These are phyloP conservation scores for Chaetothyriales sp. DNA, from an alignment of 2,329 filamentous ascomycete genomes.

Conservation along the genomic window DNA sequence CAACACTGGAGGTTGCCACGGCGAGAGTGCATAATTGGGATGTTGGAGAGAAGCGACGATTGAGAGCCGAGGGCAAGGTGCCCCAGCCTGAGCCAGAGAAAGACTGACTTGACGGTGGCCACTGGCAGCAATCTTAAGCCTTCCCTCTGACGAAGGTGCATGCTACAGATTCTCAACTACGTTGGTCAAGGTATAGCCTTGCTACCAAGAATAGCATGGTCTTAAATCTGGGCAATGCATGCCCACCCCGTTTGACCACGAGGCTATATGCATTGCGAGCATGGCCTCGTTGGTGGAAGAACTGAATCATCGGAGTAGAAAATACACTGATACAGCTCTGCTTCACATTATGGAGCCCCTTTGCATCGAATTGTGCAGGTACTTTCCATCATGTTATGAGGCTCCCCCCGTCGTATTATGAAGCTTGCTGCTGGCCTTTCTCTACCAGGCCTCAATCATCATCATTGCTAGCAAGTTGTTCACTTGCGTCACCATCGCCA, in stretches of 20 bases:
- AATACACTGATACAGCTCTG: not conserved
- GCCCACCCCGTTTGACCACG: not conserved
- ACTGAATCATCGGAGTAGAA: not conserved
- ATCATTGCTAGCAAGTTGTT: not conserved
- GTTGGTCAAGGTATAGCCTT: not conserved
- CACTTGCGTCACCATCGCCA: not conserved
- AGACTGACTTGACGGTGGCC: not conserved
- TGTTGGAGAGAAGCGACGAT: slow-evolving; percentile 85
- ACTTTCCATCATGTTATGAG: too few relatives aligned
- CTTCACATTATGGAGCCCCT: too few relatives aligned
- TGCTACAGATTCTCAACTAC: not conserved
- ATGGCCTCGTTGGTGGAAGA: not conserved
- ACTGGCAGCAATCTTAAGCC: not conserved
- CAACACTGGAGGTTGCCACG: slow-evolving; percentile 89
- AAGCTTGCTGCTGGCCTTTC: not conserved
- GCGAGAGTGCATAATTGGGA: slow-evolving; percentile 99
- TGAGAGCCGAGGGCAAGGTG: slow-evolving; percentile 41
- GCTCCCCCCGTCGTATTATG: not conserved
- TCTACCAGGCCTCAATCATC: not conserved
- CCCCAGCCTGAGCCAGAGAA: slow-evolving; percentile 24
- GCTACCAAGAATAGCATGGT: not conserved
- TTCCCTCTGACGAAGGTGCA: too few relatives aligned
- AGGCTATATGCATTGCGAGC: not conserved
- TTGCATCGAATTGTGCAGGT: too few relatives aligned
- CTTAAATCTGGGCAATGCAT: not conserved